These are phyloP conservation scores for Filosporella fistucella DNA, from an alignment of 495 filamentous ascomycete genomes.

Conservation along the genomic window DNA sequence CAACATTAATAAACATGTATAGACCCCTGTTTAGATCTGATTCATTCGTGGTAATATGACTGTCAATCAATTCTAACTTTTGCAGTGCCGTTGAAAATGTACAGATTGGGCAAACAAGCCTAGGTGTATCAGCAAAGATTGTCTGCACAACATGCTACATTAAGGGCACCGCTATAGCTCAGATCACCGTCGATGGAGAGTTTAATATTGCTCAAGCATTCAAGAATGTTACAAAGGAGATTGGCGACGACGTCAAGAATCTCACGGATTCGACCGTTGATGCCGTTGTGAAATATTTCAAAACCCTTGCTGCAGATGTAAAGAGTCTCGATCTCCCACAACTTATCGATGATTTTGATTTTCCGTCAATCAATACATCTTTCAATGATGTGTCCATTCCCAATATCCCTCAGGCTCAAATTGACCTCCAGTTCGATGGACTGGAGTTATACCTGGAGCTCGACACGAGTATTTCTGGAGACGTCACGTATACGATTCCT, in stretches of 20 bases:
- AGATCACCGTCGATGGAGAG: conserved; percentile 32
- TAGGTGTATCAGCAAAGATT: conserved; percentile 30
- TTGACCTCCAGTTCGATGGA: conserved; percentile 43
- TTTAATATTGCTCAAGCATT: conserved; percentile 36
- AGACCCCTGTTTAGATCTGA: not conserved
- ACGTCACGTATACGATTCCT: conserved; percentile 43
- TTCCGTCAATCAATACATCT: conserved; percentile 29
- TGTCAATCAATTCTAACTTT: not conserved
- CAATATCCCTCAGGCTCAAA: conserved; percentile 34
- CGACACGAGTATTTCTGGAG: conserved; percentile 36
- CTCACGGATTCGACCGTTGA: conserved; percentile 18
- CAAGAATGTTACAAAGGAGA: conserved; percentile 23
- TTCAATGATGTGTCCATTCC: conserved; percentile 35
- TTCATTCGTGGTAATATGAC: not conserved
- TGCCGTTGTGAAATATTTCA: conserved; percentile 17
- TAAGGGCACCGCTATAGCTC: conserved; percentile 38
- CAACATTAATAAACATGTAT: conserved; percentile 30
- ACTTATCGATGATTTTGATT: conserved; percentile 27
- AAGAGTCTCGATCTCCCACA: conserved; percentile 24
- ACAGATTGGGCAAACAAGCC: not conserved
- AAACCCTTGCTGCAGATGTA: not conserved
- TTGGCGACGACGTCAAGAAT: conserved; percentile 26
- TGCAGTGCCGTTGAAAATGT: conserved; percentile 3
- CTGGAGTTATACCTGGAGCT: conserved; percentile 48
- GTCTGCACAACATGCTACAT: conserved; percentile 47